A percentile compares a stretch with the other conserved stretches of the same genome.
Conservation (phyloP, 2,329 filamentous ascomycete species). For the Apiospora marii region DNA sequence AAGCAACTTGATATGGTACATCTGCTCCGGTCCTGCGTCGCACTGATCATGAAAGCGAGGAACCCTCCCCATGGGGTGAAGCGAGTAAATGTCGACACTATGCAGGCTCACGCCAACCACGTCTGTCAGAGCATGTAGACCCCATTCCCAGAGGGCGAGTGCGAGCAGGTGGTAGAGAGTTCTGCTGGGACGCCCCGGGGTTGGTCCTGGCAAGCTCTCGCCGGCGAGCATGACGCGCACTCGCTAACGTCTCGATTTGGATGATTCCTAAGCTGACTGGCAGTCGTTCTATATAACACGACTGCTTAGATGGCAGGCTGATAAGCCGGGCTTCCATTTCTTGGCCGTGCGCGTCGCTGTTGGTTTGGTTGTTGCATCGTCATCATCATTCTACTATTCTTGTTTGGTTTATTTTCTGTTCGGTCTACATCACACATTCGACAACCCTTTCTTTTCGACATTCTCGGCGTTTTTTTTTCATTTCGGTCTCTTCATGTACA, state of each 20-base stretch:
- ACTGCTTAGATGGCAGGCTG: slow-evolving; percentile 11
- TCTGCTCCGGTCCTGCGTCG: slow-evolving; percentile 11
- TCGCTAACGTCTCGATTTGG: slow-evolving; percentile 17
- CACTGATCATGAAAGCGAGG: slow-evolving; percentile 17
- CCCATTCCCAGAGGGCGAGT: slow-evolving; percentile 16
- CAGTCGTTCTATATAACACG: background rate
- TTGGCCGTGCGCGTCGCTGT: slow-evolving; percentile 1
- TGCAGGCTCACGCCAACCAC: slow-evolving; percentile 13
- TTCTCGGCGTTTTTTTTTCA: background rate
- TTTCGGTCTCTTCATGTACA: background rate
- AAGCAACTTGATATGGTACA: slow-evolving; percentile 1
- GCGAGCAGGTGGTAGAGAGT: slow-evolving; percentile 17
- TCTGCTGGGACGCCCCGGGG: background rate
- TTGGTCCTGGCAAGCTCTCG: background rate
- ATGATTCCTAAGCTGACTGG: slow-evolving; percentile 17
- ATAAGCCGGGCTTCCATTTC: slow-evolving; percentile 22
- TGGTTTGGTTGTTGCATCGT: slow-evolving; percentile 8
- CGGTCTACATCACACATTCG: background rate
- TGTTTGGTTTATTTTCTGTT: slow-evolving; percentile 15
- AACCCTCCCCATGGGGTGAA: slow-evolving; percentile 17
- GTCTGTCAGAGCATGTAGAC: slow-evolving; percentile 6
- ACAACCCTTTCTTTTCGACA: background rate
- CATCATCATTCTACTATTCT: background rate
- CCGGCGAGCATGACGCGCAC: background rate
- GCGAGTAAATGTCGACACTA: slow-evolving; percentile 20